Evolutionary conservation across 768 basidiomycete species (phyloP), one percentile per base, ranked within the genome.

Genomic region (Dioszegia aurantiaca): DNA sequence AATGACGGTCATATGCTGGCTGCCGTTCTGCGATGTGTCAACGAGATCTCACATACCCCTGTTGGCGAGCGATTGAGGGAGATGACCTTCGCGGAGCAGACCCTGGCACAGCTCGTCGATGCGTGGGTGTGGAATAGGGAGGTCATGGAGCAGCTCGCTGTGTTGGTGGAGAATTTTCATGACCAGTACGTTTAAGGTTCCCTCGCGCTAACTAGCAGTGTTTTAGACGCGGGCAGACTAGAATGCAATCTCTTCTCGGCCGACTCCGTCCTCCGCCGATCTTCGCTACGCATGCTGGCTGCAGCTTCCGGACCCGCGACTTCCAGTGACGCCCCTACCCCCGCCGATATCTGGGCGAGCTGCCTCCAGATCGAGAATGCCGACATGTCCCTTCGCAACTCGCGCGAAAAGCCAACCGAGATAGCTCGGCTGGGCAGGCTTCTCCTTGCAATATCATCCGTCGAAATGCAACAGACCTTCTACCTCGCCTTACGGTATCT

Each of bases 281-380:
- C 82, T 19, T 80, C 84, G 0, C 80, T 95, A 6, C 49, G 59
- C 19, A 74, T 79, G 30, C 63, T 80, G 9, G 58, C 64, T 2
- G 36, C 64, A 26, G 24, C 56, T 39, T 16, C 63, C 30, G 33
- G 33, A 33, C 14, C 33, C 33, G 33, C 6, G 33, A 6, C 33
- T 33, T 33, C 33, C 33, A 14, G 14, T 6, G 8, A 33, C 14
- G 14, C 33, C 33, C n/a, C n/a, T n/a, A 33, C 33, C 6, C 33
- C 33, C 8, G 43, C 55, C 21, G 41, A 55, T 8, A 56, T 77
- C 23, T 72, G 75, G 65, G 42, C 55, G 3, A 52, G 59, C 3
- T 88, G 88, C 69, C 72, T 91, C 23, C 84, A 86, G 59, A 88
- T 86, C 2, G 95, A 99, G 71, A 84, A 89, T 58, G 84, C 88